Evolutionary conservation across 2,329 filamentous ascomycete species (phyloP).

Genomic region (Mollisiaceae sp.): DNA sequence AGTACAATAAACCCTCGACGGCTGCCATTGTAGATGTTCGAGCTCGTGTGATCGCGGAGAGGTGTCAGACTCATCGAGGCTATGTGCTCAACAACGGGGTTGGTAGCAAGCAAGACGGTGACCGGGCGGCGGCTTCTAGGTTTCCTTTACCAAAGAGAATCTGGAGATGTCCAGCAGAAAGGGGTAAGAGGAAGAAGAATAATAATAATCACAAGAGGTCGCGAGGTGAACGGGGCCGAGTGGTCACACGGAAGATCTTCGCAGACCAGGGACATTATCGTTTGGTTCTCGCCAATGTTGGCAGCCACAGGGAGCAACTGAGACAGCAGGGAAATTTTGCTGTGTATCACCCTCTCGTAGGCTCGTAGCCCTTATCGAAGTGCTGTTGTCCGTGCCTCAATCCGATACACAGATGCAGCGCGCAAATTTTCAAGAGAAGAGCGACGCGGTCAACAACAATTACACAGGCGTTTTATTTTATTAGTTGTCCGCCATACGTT

Average conservation of each 20-base stretch:
- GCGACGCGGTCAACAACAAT: not conserved
- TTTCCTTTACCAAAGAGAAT: conserved; percentile 15
- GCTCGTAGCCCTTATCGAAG: conserved; percentile 29
- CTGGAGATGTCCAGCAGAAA: conserved; percentile 18
- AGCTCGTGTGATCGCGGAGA: conserved; percentile 39
- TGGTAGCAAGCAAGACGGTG: conserved; percentile 14
- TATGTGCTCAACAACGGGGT: conserved; percentile 29
- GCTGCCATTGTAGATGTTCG: conserved; percentile 50
- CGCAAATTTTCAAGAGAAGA: conserved; percentile 12
- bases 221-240: conserved; percentile 16
- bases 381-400: conserved; percentile 27
- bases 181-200: conserved; percentile 7
- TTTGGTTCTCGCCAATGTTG: conserved; percentile 29
- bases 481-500: not conserved
- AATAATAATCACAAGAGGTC: conserved; percentile 5
- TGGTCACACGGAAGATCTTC: conserved; percentile 34
- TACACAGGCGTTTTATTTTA: not conserved
- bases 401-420: conserved; percentile 28
- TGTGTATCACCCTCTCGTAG: conserved; percentile 29
- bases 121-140: conserved; percentile 13
- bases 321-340: conserved; percentile 30
- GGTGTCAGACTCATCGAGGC: conserved; percentile 44
- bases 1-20: conserved; percentile 48
- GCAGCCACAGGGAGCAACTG: conserved; percentile 25
- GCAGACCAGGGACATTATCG: conserved; percentile 23